Conservation (phyloP, 2,329 filamentous ascomycete species). For the Aspergillus pseudoglaucus region DNA sequence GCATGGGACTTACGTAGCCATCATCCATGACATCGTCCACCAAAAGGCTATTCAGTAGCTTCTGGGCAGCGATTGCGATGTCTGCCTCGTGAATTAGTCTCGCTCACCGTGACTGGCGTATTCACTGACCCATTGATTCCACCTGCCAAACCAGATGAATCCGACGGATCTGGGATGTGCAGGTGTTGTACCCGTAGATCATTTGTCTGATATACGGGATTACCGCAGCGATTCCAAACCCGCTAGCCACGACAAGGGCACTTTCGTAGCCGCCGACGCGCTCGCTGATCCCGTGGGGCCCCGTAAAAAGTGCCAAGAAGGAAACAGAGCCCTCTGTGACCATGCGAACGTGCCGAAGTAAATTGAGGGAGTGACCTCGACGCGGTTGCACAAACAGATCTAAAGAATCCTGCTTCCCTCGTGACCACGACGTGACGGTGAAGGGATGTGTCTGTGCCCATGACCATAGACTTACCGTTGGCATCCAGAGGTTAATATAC, state of each 20-base stretch:
- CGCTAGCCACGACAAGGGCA: slow-evolving; percentile 26
- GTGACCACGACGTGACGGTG: slow-evolving; percentile 16
- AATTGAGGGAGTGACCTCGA: background rate
- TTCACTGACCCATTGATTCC: slow-evolving; percentile 7
- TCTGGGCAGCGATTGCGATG: background rate
- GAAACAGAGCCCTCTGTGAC: background rate
- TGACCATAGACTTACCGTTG: slow-evolving; percentile 8
- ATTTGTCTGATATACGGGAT: slow-evolving; percentile 27
- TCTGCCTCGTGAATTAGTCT: background rate
- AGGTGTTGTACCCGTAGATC: slow-evolving; percentile 21
- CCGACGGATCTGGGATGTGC: slow-evolving; percentile 11
- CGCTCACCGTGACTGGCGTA: background rate
- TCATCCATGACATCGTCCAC: no score
- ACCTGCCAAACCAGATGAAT: slow-evolving; percentile 26
- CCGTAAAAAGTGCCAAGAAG: background rate
- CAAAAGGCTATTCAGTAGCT: no score
- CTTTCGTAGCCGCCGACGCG: slow-evolving; percentile 5
- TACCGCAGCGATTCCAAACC: slow-evolving; percentile 22
- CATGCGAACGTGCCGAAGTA: background rate
- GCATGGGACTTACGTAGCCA: no score
- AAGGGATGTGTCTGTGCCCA: slow-evolving; percentile 14
- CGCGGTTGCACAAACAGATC: background rate
- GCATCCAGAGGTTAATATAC: slow-evolving; percentile 16
- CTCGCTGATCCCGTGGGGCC: background rate
- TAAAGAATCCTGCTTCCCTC: slow-evolving; percentile 1